Evolutionary conservation across 2,329 filamentous ascomycete species (phyloP).

Genomic region (Monosporascus cannonballus): DNA sequence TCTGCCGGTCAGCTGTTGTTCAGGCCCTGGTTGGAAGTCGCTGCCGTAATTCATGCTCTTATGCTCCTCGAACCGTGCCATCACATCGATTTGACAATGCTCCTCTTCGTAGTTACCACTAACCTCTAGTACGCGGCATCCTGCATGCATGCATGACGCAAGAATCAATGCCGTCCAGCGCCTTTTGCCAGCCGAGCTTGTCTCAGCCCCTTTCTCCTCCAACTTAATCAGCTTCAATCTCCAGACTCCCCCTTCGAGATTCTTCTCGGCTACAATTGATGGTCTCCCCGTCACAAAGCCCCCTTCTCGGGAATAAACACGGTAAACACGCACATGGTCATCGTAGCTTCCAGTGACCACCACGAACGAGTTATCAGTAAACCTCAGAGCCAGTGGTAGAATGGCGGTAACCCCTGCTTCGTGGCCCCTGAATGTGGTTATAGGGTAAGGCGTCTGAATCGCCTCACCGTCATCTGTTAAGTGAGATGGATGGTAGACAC

Average conservation of each 20-base stretch:
- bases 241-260: slow-evolving; percentile 83
- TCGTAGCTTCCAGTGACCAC: slow-evolving; percentile 90
- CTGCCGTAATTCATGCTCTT: slow-evolving; percentile 94
- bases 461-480: slow-evolving; percentile 7
- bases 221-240: slow-evolving; percentile 59
- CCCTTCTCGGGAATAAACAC: slow-evolving; percentile 35
- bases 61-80: slow-evolving; percentile 75
- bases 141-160: slow-evolving; percentile 92
- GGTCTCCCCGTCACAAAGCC: slow-evolving; percentile 36
- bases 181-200: neutral
- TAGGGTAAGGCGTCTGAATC: slow-evolving; percentile 15
- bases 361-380: slow-evolving; percentile 42
- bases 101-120: slow-evolving; percentile 23
- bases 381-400: slow-evolving; percentile 53
- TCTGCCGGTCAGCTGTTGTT: slow-evolving; percentile 13
- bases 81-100: slow-evolving; percentile 55
- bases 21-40: slow-evolving; percentile 50
- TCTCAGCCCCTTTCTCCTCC: slow-evolving; percentile 15
- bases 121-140: slow-evolving; percentile 58
- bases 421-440: slow-evolving; percentile 48
- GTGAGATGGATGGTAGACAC: slow-evolving; percentile 11
- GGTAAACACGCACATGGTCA: slow-evolving; percentile 67
- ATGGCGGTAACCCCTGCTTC: slow-evolving; percentile 85
- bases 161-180: slow-evolving; percentile 46
- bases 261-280: slow-evolving; percentile 53